Percentiles rank a stretch among this genome's conserved stretches.
Conservation (phyloP, 1,284 basidiomycete species). For the Rugosomyces carneus region DNA sequence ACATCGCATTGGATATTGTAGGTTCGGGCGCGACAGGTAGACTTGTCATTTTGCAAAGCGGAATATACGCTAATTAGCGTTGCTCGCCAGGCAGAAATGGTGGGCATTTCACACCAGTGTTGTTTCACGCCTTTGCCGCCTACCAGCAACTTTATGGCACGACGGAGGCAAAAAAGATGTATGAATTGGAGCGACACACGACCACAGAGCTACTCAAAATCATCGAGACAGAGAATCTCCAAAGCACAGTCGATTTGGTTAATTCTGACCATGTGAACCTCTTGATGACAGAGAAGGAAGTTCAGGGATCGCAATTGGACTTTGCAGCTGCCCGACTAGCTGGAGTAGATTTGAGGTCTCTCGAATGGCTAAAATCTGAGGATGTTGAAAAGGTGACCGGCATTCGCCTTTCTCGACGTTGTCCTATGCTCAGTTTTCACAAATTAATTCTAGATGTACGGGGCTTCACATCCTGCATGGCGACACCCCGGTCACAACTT, state of each 20-base stretch:
- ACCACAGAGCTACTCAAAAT: conserved; percentile 43
- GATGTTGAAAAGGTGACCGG: conserved; percentile 42
- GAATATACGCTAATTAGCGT: not conserved
- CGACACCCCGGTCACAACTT: conserved; percentile 54
- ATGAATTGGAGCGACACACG: conserved; percentile 56
- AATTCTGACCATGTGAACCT: conserved; percentile 50
- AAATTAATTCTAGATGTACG: conserved; percentile 41
- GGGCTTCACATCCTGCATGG: conserved; percentile 47
- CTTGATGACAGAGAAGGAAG: conserved; percentile 43
- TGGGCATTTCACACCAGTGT: conserved; percentile 61
- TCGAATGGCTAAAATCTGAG: conserved; percentile 43
- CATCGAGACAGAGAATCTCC: conserved; percentile 38
- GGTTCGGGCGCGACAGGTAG: conserved; percentile 78
- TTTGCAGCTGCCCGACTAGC: conserved; percentile 48
- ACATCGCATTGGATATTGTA: conserved; percentile 21
- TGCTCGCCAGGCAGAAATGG: conserved; percentile 60
- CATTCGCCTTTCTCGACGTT: not conserved
- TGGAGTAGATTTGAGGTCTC: conserved; percentile 41
- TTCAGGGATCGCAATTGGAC: conserved; percentile 34
- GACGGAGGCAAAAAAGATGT: conserved; percentile 48
- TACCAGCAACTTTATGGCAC: conserved; percentile 37
- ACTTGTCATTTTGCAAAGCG: conserved; percentile 5
- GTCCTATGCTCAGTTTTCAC: not conserved
- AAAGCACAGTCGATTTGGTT: conserved; percentile 55
- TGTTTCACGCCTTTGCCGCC: conserved; percentile 40